Base-by-base conservation (phyloP, 495 filamentous ascomycete species). In the Jackrogersella multiformis region DNA sequence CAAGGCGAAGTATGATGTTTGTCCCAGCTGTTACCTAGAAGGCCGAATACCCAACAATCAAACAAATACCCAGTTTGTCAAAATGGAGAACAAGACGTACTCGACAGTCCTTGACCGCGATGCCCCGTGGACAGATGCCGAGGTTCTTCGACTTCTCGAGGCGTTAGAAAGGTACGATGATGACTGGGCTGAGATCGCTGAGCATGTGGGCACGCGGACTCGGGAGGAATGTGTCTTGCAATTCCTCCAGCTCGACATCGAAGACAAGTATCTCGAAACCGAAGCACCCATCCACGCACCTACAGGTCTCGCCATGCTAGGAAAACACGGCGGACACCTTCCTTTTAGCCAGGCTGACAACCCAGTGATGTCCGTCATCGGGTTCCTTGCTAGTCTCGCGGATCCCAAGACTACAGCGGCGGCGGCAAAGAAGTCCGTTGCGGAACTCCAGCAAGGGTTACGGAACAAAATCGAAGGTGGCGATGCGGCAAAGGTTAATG, bases 141-240 rank as follows among this genome's bases (percentile, higher is more conserved):
- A 99, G 74, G 85, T 90, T 6, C 84, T 97, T 9, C 81, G 91
- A 28, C 82, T 99, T 10, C 84, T 99, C 2, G 95, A 99, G 76
- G 95, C 87, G 9, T 76, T 99, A 55, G 95, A 99, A 81, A 83
- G 89, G 66, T 94, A 90, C 68, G 93, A 97, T 66, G 96, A 99
- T 28, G 90, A 97, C 78, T 99, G 95, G 95, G 90, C 92, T 54
- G 86, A 90, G 67, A 93, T 99, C 59, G 87, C 95, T 0, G 92
- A 92, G 61, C 90, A 97, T 70, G 95, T 99, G 24, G 91, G 91
- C 30, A 93, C 92, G 2, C 86, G 93, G 42, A 97, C 92, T n/a
- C 85, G 92, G 35, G 95, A 99, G 79, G 92, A 99, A 79, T 99
- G 95, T 77, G 93, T 97, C 23, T 81, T 97, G 70, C 94, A 97